These are phyloP conservation scores for Hypoxylon sp. DNA, from an alignment of 2,329 filamentous ascomycete species.

Conservation along the genomic window DNA sequence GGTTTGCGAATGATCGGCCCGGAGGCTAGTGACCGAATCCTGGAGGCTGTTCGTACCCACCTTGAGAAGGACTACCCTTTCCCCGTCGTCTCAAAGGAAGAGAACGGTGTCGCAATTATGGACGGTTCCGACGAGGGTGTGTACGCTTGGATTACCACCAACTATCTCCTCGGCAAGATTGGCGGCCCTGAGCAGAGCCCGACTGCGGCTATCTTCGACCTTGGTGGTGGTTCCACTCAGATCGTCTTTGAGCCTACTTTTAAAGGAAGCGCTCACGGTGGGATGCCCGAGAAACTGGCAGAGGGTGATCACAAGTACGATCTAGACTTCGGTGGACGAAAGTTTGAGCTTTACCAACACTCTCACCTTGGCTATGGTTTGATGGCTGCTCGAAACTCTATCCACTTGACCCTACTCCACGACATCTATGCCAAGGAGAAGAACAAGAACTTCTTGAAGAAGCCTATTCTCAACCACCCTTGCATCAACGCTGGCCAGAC, in stretches of 20 bases:
- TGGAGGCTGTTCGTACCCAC: constrained; percentile 85
- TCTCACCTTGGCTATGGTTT: constrained; percentile 97
- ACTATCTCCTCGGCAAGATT: constrained; percentile 98
- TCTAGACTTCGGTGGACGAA: constrained; percentile 88
- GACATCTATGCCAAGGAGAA: constrained; percentile 75
- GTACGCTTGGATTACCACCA: constrained; percentile 99
- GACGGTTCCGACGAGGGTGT: constrained; percentile 97
- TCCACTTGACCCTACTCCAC: constrained; percentile 83
- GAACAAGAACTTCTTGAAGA: constrained; percentile 59
- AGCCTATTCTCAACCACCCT: constrained; percentile 61
- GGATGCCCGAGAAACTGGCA: constrained; percentile 86
- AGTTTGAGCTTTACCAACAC: constrained; percentile 97
- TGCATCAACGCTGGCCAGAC: constrained; percentile 86
- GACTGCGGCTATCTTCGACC: constrained; percentile 95
- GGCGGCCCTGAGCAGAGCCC: constrained; percentile 90
- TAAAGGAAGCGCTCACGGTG: constrained; percentile 77
- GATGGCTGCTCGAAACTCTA: constrained; percentile 91
- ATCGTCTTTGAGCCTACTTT: constrained; percentile 99
- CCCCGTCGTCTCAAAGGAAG: constrained; percentile 88
- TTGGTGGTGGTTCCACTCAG: constrained; percentile 96
- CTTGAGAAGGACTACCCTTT: constrained; percentile 94
- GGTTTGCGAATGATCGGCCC: constrained; percentile 89
- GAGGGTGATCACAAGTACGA: constrained; percentile 97
- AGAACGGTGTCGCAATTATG: constrained; percentile 95
- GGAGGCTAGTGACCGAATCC: constrained; percentile 85